These are phyloP conservation scores for Ambrosia hybrid DNA, from an alignment of 140 eudicot genomes.

Conservation along the genomic window DNA sequence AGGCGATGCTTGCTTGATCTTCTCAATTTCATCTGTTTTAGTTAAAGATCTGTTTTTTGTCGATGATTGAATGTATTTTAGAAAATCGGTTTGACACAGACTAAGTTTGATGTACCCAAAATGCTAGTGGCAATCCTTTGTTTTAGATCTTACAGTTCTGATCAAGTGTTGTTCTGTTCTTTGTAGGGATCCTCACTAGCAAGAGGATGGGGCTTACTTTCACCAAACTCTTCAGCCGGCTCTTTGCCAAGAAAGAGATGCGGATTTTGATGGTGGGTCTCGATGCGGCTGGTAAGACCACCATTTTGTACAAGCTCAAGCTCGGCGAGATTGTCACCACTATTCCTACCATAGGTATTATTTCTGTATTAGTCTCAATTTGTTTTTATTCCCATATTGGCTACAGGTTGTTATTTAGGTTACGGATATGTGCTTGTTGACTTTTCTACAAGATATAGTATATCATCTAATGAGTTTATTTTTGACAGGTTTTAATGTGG, in stretches of 20 bases:
- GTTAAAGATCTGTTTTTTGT: not conserved
- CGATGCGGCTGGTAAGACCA: slow-evolving; percentile 71
- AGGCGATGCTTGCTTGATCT: not conserved
- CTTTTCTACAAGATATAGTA: not conserved
- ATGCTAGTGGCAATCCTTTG: not conserved
- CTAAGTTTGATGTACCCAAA: slow-evolving; percentile 2
- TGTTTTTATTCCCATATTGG: not conserved
- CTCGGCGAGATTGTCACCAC: slow-evolving; percentile 64
- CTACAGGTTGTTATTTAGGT: not conserved
- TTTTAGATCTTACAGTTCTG: slow-evolving; percentile 18
- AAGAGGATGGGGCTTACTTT: slow-evolving; percentile 53
- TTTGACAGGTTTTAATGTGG: slow-evolving; percentile 77
- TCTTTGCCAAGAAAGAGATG: slow-evolving; percentile 65
- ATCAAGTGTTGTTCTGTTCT: not conserved
- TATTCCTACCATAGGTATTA: slow-evolving; percentile 51
- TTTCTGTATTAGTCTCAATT: not conserved
- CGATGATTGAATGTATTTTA: not conserved
- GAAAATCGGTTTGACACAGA: not conserved
- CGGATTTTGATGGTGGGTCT: slow-evolving; percentile 65
- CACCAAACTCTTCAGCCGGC: slow-evolving; percentile 62
- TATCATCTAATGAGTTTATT: slow-evolving; percentile 7
- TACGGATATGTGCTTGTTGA: not conserved
- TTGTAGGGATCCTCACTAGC: slow-evolving; percentile 33
- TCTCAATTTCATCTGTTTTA: not conserved
- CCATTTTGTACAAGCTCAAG: slow-evolving; percentile 64